Evolutionary conservation across 768 basidiomycete genomes (phyloP), one percentile per base, ranked within the genome.

Genomic region (Pleurotus citrinopileatus): DNA sequence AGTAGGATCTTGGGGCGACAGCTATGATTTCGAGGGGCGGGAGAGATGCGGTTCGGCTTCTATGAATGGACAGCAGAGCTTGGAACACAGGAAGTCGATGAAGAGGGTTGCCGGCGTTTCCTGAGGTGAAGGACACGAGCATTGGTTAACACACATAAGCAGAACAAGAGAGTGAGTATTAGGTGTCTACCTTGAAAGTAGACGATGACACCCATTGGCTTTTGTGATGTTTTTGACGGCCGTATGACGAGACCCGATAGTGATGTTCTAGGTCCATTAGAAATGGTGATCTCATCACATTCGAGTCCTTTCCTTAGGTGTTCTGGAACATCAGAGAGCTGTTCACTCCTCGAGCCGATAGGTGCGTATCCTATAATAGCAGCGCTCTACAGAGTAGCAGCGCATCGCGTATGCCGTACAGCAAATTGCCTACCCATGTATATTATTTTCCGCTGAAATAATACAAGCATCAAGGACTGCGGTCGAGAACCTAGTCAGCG

Each of bases 41-140:
- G 5, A 50, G n/a, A 36, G 44, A 34, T n/a, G n/a, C n/a, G 20
- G 48, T 44, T 54, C 44, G 26, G 48, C 42, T 9, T 15, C 15
- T 22, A 9, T 23, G 47, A 59, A 51, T 61, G 46, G 47, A 60
- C 2, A 74, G 59, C 3, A 75, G 59, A 15, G 57, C 51, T 48
- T 67, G 59, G 59, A 80, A 79, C 34, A 77, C 63, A 1, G 78
- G 76, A 7, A 78, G 54, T 9, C 79, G 74, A 12, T 70, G 66
- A 2, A 80, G 61, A 0, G 79, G 78, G 32, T 76, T 79, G 1
- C 78, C 78, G 2, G 79, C 76, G 55, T 81, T 81, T n/a, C 77
- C 78, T 73, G 71, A 70, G 6, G 64, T 60, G 48, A 71, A n/a
- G 7, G 17, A 19, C 72, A 10, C 57, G 28, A 9, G 61, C 17